Conservation (phyloP, 2,329 filamentous ascomycete genomes). For the Aspergillus fructus region DNA sequence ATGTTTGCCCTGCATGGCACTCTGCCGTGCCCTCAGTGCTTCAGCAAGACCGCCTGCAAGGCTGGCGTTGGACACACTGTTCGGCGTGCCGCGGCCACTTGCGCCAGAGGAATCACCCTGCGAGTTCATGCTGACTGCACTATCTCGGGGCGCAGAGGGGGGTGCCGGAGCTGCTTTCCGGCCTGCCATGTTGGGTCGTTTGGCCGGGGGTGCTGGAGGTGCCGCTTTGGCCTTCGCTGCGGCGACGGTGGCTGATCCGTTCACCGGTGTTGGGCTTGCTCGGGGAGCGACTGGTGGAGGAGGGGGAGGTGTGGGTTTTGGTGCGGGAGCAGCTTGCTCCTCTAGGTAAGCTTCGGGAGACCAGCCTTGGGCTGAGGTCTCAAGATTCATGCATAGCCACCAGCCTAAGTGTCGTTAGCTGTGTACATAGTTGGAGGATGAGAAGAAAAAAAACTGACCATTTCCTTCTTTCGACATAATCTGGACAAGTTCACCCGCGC, state of each 20-base stretch:
- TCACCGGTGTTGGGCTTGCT: conserved; percentile 62
- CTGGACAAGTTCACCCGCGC: conserved; percentile 76
- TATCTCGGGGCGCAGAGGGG: conserved; percentile 68
- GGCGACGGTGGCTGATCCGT: conserved; percentile 41
- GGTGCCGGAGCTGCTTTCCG: conserved; percentile 71
- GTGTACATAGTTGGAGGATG: background rate
- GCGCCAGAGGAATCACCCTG: conserved; percentile 54
- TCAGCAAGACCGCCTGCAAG: conserved; percentile 74
- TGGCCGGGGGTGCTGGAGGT: conserved; percentile 75
- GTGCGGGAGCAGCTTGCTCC: conserved; percentile 60
- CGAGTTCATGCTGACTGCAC: conserved; percentile 49
- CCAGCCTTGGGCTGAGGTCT: conserved; percentile 78
- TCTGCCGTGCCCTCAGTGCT: conserved; percentile 73
- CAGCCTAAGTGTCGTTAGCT: conserved; percentile 63
- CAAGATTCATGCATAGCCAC: conserved; percentile 83
- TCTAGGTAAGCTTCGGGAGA: conserved; percentile 91
- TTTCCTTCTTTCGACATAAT: conserved; percentile 94
- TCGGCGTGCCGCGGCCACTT: conserved; percentile 71
- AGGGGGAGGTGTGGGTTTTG: conserved; percentile 58
- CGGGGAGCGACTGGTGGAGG: conserved; percentile 48
- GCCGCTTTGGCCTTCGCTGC: conserved; percentile 63
- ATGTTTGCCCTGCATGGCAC: conserved; percentile 69
- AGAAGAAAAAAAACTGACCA: conserved; percentile 57
- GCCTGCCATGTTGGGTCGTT: conserved; percentile 67
- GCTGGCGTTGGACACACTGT: conserved; percentile 55